These are phyloP conservation scores for Blastobotrys peoriensis DNA, from an alignment of 805 yeast species.

Conservation along the genomic window DNA sequence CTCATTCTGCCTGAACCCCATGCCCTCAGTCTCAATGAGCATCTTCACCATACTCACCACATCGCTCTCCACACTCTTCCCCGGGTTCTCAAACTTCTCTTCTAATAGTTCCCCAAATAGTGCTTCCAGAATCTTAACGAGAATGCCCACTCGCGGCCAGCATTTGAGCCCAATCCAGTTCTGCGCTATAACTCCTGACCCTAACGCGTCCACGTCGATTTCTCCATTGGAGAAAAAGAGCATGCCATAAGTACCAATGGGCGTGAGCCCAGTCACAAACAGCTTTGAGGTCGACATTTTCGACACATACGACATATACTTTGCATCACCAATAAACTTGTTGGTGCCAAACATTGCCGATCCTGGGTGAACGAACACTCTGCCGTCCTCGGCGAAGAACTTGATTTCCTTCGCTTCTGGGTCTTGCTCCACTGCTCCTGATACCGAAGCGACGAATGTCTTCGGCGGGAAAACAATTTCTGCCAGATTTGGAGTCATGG, in stretches of 20 bases:
- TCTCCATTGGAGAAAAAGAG: slow-evolving; percentile 75
- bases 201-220: slow-evolving; percentile 48
- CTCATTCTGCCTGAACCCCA: neutral
- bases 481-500: slow-evolving; percentile 78
- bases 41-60: slow-evolving; percentile 27
- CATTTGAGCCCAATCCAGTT: slow-evolving; percentile 87
- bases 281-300: slow-evolving; percentile 55
- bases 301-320: slow-evolving; percentile 60
- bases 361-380: slow-evolving; percentile 85
- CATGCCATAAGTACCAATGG: slow-evolving; percentile 64
- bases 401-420: slow-evolving; percentile 70
- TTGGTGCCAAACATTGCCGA: slow-evolving; percentile 60
- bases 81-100: slow-evolving; percentile 49
- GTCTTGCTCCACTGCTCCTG: slow-evolving; percentile 82
- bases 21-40: slow-evolving; percentile 29
- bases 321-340: slow-evolving; percentile 29
- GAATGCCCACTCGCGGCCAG: slow-evolving; percentile 91
- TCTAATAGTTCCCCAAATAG: slow-evolving; percentile 65
- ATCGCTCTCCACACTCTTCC: slow-evolving; percentile 23
- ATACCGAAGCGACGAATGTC: slow-evolving; percentile 58
- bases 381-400: slow-evolving; percentile 61
- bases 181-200: slow-evolving; percentile 74
- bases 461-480: slow-evolving; percentile 78
- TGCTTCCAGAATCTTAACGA: slow-evolving; percentile 62
- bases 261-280: slow-evolving; percentile 72